Evolutionary conservation across 176 grass and related monocot genomes (phyloP).

Genomic region (Lolium multiflorum): DNA sequence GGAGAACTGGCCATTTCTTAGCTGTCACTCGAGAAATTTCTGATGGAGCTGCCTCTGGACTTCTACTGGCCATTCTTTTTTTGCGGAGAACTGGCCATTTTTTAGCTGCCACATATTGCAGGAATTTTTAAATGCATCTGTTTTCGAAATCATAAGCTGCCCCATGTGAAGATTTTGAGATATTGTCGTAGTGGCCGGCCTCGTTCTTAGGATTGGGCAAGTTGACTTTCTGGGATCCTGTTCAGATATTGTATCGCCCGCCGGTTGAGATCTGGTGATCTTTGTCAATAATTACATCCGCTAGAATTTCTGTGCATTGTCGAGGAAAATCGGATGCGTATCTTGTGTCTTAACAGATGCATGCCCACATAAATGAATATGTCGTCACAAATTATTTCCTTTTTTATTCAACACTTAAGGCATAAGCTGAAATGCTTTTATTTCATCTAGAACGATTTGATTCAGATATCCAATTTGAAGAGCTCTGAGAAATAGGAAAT

Average conservation of each 20-base stretch:
- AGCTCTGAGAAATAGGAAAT: constrained; percentile 6
- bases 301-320: not conserved
- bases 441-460: not conserved
- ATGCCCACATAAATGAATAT: not conserved
- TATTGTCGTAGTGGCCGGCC: constrained; percentile 2
- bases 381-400: not conserved
- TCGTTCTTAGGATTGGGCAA: constrained; percentile 22
- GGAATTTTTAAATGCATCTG: not conserved
- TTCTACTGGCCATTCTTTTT: not conserved
- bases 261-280: not conserved
- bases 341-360: constrained; percentile 13
- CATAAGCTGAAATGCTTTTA: not conserved
- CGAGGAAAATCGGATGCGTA: not conserved
- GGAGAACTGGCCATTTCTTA: no score
- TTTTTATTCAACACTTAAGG: not conserved
- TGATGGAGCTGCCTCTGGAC: not conserved
- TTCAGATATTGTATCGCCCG: not conserved
- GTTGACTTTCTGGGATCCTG: constrained; percentile 13
- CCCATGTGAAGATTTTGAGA: constrained; percentile 28
- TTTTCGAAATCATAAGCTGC: not conserved
- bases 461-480: constrained; percentile 14
- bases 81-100: not conserved
- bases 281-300: not conserved
- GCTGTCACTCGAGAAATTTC: not conserved
- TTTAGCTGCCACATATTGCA: not conserved